phyloP scores from a whole-genome alignment of 805 yeast genomes.

The Hanseniaspora occidentalis region DNA sequence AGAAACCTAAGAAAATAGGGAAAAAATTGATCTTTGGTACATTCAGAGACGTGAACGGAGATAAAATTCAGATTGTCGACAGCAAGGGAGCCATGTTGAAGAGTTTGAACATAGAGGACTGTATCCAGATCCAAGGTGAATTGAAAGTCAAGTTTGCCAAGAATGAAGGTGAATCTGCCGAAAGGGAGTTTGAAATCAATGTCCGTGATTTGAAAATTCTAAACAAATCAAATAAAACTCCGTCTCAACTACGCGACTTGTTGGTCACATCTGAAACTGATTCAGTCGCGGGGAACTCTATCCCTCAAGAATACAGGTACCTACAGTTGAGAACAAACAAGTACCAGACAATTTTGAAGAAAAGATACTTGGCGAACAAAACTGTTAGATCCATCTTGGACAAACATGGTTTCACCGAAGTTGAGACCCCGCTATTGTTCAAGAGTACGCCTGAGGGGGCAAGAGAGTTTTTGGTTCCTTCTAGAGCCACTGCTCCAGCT shows the following conservation, averaged over 20 bases:
- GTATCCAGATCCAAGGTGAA: slow-evolving; percentile 52
- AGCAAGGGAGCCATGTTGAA: slow-evolving; percentile 28
- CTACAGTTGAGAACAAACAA: slow-evolving; percentile 57
- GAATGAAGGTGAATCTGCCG: slow-evolving; percentile 11
- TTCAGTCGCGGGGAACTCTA: slow-evolving; percentile 11
- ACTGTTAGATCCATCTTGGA: slow-evolving; percentile 33
- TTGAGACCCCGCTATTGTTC: slow-evolving; percentile 87
- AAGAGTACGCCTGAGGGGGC: slow-evolving; percentile 99
- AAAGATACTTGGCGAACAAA: slow-evolving; percentile 44
- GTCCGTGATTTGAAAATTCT: slow-evolving; percentile 40
- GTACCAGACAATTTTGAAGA: slow-evolving; percentile 42
- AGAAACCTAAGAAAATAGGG: slow-evolving; percentile 59
- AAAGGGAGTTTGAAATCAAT: slow-evolving; percentile 42
- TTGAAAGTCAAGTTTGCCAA: slow-evolving; percentile 21
- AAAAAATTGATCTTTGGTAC: slow-evolving; percentile 56
- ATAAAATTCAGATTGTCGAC: slow-evolving; percentile 45
- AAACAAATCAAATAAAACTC: slow-evolving; percentile 50
- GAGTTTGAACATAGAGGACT: slow-evolving; percentile 56
- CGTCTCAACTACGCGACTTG: slow-evolving; percentile 55
- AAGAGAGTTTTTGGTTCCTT: slow-evolving; percentile 87
- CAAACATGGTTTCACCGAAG: slow-evolving; percentile 47
- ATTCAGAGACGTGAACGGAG: slow-evolving; percentile 64
- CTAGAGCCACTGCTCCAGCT: slow-evolving; percentile 38
- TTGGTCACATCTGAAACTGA: slow-evolving; percentile 36
- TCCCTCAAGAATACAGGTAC: slow-evolving; percentile 73